Evolutionary conservation across 1,284 basidiomycete species (phyloP), one percentile per base, ranked within the genome.

Genomic region (Ceratobasidium sp.): DNA sequence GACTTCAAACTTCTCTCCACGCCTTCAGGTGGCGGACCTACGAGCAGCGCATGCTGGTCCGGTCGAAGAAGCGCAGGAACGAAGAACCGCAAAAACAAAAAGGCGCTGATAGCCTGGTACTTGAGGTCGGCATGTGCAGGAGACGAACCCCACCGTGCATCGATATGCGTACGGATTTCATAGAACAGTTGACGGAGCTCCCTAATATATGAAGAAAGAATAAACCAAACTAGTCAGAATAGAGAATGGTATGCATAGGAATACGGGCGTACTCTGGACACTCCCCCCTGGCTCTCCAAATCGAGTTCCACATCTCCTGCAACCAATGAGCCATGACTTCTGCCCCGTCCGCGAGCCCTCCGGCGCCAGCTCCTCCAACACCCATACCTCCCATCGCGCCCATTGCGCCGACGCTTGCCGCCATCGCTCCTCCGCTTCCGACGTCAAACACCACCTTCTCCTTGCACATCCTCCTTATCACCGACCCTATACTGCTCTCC

Each of bases 81-180:
- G 78, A 96, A 90, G 82, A 96, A 94, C 57, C 93, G 88, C 47
- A 95, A 85, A 81, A 95, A 95, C 79, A 91, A 89, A 81, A 95
- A 95, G 0, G 93, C 93, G 51, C 92, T 93, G 54, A 95, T 92
- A 79, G 91, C 90, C 81, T 94, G 93, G 87, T 88, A 90, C 44
- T 89, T 91, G 51, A 93, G 84, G 51, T 80, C 79, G 64, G 59
- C 74, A 17, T 76, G 60, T 27, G 53, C 54, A 79, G 47, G 81
- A 81, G 45, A 85, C 84, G 41, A 82, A 80, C 65, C 84, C 83
- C 80, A 91, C 44, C 88, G 87, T 74, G 85, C 84, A 80, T 92
- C 91, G 0, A 95, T 92, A 57, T 93, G 84, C 67, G 86, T 85
- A 33, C 93, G 89, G 65, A 95, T 89, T 66, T 90, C 89, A 77